Conservation (phyloP, 495 filamentous ascomycete species). For the Aspergillus carlsbadensis region DNA sequence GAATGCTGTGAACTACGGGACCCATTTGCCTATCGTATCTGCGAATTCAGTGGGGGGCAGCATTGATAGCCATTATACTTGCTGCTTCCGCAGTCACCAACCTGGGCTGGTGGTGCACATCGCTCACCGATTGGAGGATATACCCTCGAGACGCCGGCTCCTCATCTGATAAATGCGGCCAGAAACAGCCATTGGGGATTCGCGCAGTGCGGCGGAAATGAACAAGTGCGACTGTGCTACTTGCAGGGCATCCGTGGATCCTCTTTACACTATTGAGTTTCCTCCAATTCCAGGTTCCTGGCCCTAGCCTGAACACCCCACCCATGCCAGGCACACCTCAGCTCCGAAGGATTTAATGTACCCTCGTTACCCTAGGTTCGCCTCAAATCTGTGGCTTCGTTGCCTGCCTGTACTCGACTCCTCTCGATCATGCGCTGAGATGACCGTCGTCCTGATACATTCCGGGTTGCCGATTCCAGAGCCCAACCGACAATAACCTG, state of each 20-base stretch:
- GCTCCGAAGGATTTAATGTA: background rate
- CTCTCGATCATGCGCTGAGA: background rate
- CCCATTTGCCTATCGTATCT: no score
- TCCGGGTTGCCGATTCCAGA: constrained; percentile 9
- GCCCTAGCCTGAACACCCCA: background rate
- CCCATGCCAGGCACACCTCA: background rate
- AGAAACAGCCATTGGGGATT: background rate
- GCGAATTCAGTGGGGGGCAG: no score
- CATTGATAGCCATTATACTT: no score
- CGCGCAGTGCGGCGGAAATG: background rate
- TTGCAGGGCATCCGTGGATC: background rate
- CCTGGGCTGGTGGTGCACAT: no score
- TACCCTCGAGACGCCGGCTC: background rate
- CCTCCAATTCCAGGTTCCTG: constrained; percentile 1
- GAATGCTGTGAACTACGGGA: no score
- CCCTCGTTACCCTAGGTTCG: background rate
- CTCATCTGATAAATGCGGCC: background rate
- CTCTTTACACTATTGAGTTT: constrained; percentile 1
- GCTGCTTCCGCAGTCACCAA: no score
- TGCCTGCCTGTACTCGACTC: background rate
- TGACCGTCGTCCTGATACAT: constrained; percentile 10
- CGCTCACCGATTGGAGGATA: constrained; percentile 9
- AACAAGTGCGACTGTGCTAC: background rate
- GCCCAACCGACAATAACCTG: background rate
- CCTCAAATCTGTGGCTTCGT: background rate